Conservation (phyloP, 2,329 filamentous ascomycete genomes). For the Pyrenochaeta sp. region DNA sequence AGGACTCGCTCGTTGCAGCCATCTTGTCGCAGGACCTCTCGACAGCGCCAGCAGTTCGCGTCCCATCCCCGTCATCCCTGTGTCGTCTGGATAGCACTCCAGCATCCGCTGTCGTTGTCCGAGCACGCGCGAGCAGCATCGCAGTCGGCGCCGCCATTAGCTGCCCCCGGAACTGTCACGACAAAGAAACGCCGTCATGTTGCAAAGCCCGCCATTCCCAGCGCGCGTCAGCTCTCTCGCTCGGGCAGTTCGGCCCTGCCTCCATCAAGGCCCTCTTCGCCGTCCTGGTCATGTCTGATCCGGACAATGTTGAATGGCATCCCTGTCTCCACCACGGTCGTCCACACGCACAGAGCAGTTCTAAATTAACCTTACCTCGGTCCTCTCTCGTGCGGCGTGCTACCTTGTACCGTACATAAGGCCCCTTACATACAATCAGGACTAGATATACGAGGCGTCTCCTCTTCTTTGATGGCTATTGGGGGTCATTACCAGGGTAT, state of each 20-base stretch:
- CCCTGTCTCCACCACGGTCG: slow-evolving; percentile 38
- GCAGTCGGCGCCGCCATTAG: slow-evolving; percentile 16
- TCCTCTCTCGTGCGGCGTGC: slow-evolving; percentile 26
- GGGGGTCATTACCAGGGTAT: slow-evolving; percentile 9
- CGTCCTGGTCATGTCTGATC: slow-evolving; percentile 37
- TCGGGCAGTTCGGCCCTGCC: slow-evolving; percentile 35
- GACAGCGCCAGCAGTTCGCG: slow-evolving; percentile 25
- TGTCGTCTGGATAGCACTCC: slow-evolving; percentile 10
- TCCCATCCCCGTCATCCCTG: slow-evolving; percentile 35
- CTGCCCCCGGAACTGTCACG: slow-evolving; percentile 12
- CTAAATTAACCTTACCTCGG: slow-evolving; percentile 36
- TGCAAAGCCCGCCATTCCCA: slow-evolving; percentile 18
- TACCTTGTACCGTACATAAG: slow-evolving; percentile 12
- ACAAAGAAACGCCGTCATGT: slow-evolving; percentile 10
- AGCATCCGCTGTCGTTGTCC: slow-evolving; percentile 10
- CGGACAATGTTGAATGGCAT: slow-evolving; percentile 22
- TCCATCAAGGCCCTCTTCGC: slow-evolving; percentile 26
- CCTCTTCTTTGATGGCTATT: slow-evolving; percentile 4
- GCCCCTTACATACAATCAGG: slow-evolving; percentile 26
- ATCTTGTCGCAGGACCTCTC: slow-evolving; percentile 41
- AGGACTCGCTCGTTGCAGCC: slow-evolving; percentile 41
- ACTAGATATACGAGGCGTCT: slow-evolving; percentile 12
- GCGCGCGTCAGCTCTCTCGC: slow-evolving; percentile 28
- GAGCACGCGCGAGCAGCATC: slow-evolving; percentile 12
- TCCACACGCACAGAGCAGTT: slow-evolving; percentile 40